phyloP scores from a whole-genome alignment of 371 early-diverging fungal species.

The Smittium mucronatum region DNA sequence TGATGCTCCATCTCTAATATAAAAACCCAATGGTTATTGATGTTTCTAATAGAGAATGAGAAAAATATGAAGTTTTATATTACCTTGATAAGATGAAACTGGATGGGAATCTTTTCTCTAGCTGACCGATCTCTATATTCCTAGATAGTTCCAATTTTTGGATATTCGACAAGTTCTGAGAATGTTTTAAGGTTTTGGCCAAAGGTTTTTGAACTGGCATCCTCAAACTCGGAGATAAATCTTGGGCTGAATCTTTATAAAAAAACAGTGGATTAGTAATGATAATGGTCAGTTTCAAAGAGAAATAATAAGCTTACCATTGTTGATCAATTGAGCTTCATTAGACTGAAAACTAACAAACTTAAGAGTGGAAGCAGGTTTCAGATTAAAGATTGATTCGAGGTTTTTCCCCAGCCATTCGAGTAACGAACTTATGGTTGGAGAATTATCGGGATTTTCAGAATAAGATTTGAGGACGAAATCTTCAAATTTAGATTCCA shows the following conservation, averaged over 20 bases:
- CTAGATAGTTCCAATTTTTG: neutral
- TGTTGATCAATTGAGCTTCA: neutral
- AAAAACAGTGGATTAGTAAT: too few species aligned
- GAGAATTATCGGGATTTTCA: conserved; percentile 11
- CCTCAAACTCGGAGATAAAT: neutral
- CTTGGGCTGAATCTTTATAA: too few species aligned
- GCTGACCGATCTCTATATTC: neutral
- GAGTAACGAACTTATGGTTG: conserved; percentile 21
- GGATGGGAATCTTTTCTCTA: neutral
- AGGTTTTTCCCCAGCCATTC: conserved; percentile 28
- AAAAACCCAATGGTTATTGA: too few species aligned
- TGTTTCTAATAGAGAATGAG: too few species aligned
- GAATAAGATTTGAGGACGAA: neutral
- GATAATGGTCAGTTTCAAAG: too few species aligned
- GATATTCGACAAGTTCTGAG: neutral
- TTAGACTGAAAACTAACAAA: conserved; percentile 16
- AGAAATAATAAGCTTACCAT: neutral
- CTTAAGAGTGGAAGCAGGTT: conserved; percentile 33
- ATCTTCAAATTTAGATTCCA: conserved; percentile 20
- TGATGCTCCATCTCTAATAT: neutral
- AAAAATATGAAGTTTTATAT: too few species aligned
- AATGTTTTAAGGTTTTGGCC: neutral
- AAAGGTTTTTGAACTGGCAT: neutral
- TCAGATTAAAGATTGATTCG: conserved; percentile 27
- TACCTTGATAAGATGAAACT: neutral